Conservation (phyloP, 805 yeast species). For the Teunomyces kruisii region DNA sequence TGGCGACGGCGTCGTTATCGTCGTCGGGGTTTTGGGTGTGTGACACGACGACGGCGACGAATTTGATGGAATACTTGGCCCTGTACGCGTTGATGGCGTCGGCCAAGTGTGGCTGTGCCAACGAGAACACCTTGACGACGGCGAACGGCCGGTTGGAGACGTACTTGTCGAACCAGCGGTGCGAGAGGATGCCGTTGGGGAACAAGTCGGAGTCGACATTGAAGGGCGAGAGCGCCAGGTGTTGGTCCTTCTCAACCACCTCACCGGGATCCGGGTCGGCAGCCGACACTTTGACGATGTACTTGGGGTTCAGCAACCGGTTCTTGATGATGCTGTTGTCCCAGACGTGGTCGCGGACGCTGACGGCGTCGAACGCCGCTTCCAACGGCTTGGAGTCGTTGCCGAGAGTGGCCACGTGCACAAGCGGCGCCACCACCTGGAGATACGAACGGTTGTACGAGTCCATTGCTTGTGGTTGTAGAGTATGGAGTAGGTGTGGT, state of each 20-base stretch:
- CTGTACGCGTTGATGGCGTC: conserved; percentile 10
- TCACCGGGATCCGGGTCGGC: background rate
- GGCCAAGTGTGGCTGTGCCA: conserved; percentile 12
- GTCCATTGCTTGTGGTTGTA: conserved; percentile 25
- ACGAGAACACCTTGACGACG: conserved; percentile 18
- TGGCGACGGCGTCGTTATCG: conserved; percentile 22
- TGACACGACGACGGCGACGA: conserved; percentile 25
- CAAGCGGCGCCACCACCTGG: conserved; percentile 38
- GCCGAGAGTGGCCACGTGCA: conserved; percentile 8
- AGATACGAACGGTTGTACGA: conserved; percentile 24
- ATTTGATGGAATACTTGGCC: conserved; percentile 13
- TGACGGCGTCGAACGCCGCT: background rate
- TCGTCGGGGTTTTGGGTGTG: conserved; percentile 15
- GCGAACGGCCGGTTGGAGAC: conserved; percentile 31
- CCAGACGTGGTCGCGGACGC: conserved; percentile 23
- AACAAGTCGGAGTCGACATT: conserved; percentile 27
- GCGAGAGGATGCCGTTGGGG: conserved; percentile 29
- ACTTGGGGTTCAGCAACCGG: conserved; percentile 33
- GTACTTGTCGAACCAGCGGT: conserved; percentile 38
- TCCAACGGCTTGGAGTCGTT: background rate
- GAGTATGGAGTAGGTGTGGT: background rate
- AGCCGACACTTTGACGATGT: conserved; percentile 17
- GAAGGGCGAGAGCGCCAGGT: conserved; percentile 39
- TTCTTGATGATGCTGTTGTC: conserved; percentile 38
- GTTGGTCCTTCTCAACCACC: conserved; percentile 12